phyloP scores from a whole-genome alignment of 2,329 filamentous ascomycete species.

The Botrytis medusae region DNA sequence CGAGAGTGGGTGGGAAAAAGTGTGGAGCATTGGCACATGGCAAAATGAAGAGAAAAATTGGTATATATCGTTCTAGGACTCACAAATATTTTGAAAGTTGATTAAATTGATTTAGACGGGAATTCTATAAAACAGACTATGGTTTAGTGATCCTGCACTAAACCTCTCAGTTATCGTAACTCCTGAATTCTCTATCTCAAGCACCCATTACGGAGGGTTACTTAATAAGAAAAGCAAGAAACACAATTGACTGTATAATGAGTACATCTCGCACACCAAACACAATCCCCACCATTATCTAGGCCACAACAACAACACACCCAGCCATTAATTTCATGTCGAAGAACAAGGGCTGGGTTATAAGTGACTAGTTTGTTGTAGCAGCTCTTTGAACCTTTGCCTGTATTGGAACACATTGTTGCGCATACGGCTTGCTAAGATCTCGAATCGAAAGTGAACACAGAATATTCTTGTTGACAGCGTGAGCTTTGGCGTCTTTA shows the following conservation, averaged over 20 bases:
- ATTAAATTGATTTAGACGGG: background rate
- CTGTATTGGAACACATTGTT: background rate
- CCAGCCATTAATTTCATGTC: background rate
- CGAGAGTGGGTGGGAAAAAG: background rate
- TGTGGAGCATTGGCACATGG: background rate
- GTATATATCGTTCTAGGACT: background rate
- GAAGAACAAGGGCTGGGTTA: background rate
- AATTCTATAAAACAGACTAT: background rate
- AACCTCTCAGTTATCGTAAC: background rate
- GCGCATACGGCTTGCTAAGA: background rate
- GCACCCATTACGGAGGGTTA: background rate
- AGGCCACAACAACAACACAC: conserved; percentile 7
- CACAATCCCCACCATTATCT: background rate
- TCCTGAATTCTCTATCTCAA: background rate
- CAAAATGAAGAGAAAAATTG: background rate
- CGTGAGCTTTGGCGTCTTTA: background rate
- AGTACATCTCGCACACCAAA: background rate
- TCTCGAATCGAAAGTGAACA: background rate
- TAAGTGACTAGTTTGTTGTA: background rate
- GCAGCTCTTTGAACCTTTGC: background rate
- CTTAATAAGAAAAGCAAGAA: conserved; percentile 3
- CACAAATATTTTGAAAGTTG: background rate
- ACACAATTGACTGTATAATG: conserved; percentile 12
- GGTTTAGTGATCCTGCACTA: background rate
- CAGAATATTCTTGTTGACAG: background rate